These are phyloP conservation scores for Tetrapyrgos nigripes DNA, from an alignment of 1,284 basidiomycete genomes.

Conservation along the genomic window DNA sequence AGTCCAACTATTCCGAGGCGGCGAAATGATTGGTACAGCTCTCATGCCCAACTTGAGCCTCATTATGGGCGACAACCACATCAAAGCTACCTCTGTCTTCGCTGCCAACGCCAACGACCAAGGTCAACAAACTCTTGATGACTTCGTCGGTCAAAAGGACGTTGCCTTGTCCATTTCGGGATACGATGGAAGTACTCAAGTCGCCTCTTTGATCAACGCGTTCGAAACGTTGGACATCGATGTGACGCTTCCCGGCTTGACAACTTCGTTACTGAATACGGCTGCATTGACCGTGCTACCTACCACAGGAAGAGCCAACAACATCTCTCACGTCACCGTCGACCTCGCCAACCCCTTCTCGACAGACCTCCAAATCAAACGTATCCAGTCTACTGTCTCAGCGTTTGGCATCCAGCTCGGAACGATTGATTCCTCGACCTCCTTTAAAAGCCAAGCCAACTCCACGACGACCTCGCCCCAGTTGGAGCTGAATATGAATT, in stretches of 20 bases:
- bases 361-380: constrained; percentile 63
- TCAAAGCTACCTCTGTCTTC: constrained; percentile 56
- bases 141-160: constrained; percentile 72
- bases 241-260: constrained; percentile 68
- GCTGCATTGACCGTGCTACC: constrained; percentile 68
- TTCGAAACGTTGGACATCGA: constrained; percentile 68
- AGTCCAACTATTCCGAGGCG: constrained; percentile 65
- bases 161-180: constrained; percentile 61
- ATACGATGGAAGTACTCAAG: constrained; percentile 64
- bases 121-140: constrained; percentile 69
- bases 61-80: constrained; percentile 62
- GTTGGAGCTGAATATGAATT: constrained; percentile 71
- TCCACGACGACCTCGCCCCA: constrained; percentile 63
- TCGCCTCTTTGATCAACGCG: constrained; percentile 66
- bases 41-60: constrained; percentile 66
- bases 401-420: constrained; percentile 73
- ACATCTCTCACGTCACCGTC: constrained; percentile 74
- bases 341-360: constrained; percentile 75
- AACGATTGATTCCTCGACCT: constrained; percentile 61
- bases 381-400: constrained; percentile 68
- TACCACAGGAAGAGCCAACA: constrained; percentile 69
- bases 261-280: constrained; percentile 59
- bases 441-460: constrained; percentile 63
- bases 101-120: constrained; percentile 67
- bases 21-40: constrained; percentile 60